These are phyloP conservation scores for Zelopaecilomyces penicillatus DNA, from an alignment of 2,329 filamentous ascomycete genomes.

Conservation along the genomic window DNA sequence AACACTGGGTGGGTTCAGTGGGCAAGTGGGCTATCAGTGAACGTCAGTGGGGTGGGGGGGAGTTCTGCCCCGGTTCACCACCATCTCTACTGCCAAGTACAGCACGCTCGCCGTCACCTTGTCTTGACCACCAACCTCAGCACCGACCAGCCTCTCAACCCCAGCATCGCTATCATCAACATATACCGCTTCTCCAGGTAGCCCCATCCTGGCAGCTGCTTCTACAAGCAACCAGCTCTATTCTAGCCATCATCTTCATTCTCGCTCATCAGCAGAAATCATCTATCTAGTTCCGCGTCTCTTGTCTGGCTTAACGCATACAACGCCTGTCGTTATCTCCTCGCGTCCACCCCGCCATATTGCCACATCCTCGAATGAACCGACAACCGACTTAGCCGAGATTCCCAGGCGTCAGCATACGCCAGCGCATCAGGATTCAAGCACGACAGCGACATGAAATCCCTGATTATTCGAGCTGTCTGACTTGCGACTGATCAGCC, in stretches of 20 bases:
- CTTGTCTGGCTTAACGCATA: not conserved
- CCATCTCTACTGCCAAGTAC: not conserved
- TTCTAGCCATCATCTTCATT: not conserved
- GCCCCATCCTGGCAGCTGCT: not conserved
- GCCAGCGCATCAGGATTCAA: too few relatives aligned
- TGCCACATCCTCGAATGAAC: too few relatives aligned
- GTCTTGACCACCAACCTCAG: not conserved
- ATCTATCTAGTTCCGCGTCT: not conserved
- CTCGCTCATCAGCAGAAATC: not conserved
- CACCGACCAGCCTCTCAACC: not conserved
- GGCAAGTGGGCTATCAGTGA: too few relatives aligned
- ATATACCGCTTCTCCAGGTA: not conserved
- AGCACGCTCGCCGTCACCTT: not conserved
- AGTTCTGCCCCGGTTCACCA: constrained; percentile 12
- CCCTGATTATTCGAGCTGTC: too few relatives aligned
- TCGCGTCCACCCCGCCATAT: not conserved
- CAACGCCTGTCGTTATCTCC: not conserved
- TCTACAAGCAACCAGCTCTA: not conserved
- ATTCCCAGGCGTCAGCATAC: too few relatives aligned
- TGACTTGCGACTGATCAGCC: too few relatives aligned
- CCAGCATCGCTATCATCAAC: not conserved
- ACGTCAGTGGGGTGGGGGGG: not conserved
- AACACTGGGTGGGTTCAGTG: too few relatives aligned
- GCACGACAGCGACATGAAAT: too few relatives aligned
- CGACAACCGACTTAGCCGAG: too few relatives aligned